Percentiles rank a stretch among this genome's conserved stretches.
phyloP scores from a whole-genome alignment of 225 moss, liverwort and hornwort genomes.

The Pseudisothecium myosuroides region DNA sequence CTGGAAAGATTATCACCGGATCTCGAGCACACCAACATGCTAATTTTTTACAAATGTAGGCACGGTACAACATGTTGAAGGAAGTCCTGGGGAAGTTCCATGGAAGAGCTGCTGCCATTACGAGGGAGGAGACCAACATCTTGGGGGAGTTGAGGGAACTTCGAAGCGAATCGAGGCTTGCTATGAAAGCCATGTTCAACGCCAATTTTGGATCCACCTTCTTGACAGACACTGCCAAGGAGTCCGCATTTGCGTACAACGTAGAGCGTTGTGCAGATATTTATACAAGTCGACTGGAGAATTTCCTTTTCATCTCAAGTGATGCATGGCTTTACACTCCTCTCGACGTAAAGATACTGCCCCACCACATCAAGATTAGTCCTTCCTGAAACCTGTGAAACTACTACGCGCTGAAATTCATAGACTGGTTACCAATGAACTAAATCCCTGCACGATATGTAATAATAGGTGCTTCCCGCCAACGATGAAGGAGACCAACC shows the following conservation, averaged over 20 bases:
- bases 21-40: neutral
- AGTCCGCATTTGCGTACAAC: conserved; percentile 88
- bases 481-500: neutral
- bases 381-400: neutral
- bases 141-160: conserved; percentile 51
- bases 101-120: conserved; percentile 12
- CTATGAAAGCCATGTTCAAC: conserved; percentile 78
- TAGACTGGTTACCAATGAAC: neutral
- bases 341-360: conserved; percentile 75
- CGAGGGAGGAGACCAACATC: conserved; percentile 40
- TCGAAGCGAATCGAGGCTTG: conserved; percentile 55
- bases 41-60: conserved; percentile 22
- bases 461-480: neutral
- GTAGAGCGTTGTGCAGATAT: conserved; percentile 90
- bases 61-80: conserved; percentile 75
- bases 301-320: conserved; percentile 55
- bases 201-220: conserved; percentile 88
- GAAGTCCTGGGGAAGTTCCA: conserved; percentile 80
- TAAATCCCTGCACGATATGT: neutral
- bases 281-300: conserved; percentile 86
- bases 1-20: neutral
- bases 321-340: conserved; percentile 88
- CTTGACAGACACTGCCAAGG: conserved; percentile 79
- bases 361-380: conserved; percentile 83
- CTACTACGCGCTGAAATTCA: neutral